Percentiles rank a stretch among this genome's conserved stretches.
Conservation (phyloP, 2,329 filamentous ascomycete genomes). For the Penicillium sp. region DNA sequence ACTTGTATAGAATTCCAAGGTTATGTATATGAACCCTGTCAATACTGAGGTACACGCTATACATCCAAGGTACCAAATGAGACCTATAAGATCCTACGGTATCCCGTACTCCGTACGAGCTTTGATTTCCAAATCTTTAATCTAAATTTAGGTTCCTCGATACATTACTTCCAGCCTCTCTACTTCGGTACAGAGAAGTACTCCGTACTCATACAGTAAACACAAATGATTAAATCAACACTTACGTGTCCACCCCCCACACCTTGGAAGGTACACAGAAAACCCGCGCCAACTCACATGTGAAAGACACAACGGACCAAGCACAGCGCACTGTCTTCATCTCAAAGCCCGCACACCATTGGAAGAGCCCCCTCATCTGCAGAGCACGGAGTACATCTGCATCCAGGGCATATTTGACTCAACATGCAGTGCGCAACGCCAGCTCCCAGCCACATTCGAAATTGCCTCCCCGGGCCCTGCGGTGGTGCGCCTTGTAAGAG, state of each 20-base stretch:
- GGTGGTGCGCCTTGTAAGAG: constrained; percentile 11
- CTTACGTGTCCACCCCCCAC: neutral
- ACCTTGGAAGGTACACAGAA: neutral
- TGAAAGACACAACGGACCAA: constrained; percentile 6
- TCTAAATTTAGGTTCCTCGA: no score
- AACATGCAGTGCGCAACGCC: constrained; percentile 5
- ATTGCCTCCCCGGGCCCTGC: constrained; percentile 1
- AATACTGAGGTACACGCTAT: no score
- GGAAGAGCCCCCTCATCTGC: neutral
- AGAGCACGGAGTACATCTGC: constrained; percentile 2
- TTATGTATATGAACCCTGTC: no score
- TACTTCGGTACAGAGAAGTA: no score
- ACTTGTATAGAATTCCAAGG: no score
- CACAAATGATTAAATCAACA: neutral
- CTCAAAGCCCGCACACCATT: neutral
- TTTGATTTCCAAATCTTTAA: no score
- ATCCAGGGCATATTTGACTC: constrained; percentile 9
- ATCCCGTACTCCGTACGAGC: no score
- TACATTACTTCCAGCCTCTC: no score
- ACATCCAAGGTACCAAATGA: no score
- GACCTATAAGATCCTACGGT: no score
- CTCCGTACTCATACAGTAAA: no score
- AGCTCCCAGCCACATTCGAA: constrained; percentile 16
- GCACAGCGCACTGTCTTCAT: constrained; percentile 4
- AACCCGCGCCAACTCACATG: constrained; percentile 2